phyloP scores from a whole-genome alignment of 371 early-diverging fungal genomes.

The Rhizopus sp. region DNA sequence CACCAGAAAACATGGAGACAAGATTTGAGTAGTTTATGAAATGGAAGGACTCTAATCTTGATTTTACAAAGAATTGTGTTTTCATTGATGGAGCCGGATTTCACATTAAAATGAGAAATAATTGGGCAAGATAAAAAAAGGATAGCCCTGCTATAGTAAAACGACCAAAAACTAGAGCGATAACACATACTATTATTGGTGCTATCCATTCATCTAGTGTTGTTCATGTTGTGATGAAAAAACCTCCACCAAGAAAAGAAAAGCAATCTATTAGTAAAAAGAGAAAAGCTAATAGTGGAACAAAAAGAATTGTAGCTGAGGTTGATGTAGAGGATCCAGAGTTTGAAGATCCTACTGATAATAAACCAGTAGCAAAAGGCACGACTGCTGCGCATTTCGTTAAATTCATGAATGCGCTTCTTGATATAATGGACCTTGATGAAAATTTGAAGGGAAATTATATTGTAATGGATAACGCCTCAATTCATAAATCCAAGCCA shows the following conservation, averaged over 20 bases:
- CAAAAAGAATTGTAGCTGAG: conserved; percentile 10
- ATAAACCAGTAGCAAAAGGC: conserved; percentile 16
- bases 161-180: conserved; percentile 11
- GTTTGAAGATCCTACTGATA: conserved; percentile 12
- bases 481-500: conserved; percentile 20
- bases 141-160: conserved; percentile 14
- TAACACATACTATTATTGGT: conserved; percentile 16
- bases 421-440: conserved; percentile 14
- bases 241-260: conserved; percentile 15
- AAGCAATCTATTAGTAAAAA: conserved; percentile 17
- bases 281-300: conserved; percentile 14
- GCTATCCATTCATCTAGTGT: conserved; percentile 16
- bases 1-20: conserved; percentile 5
- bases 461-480: conserved; percentile 15
- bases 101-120: conserved; percentile 16
- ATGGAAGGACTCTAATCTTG: conserved; percentile 18
- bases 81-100: conserved; percentile 16
- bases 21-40: conserved; percentile 12
- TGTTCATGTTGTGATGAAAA: conserved; percentile 19
- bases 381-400: conserved; percentile 17
- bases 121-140: conserved; percentile 13
- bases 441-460: conserved; percentile 15
- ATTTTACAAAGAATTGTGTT: conserved; percentile 16
- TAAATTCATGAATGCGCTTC: conserved; percentile 18
- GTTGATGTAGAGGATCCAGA: conserved; percentile 12